These are phyloP conservation scores for Rutstroemia sp. DNA, from an alignment of 2,329 filamentous ascomycete species.

Conservation along the genomic window DNA sequence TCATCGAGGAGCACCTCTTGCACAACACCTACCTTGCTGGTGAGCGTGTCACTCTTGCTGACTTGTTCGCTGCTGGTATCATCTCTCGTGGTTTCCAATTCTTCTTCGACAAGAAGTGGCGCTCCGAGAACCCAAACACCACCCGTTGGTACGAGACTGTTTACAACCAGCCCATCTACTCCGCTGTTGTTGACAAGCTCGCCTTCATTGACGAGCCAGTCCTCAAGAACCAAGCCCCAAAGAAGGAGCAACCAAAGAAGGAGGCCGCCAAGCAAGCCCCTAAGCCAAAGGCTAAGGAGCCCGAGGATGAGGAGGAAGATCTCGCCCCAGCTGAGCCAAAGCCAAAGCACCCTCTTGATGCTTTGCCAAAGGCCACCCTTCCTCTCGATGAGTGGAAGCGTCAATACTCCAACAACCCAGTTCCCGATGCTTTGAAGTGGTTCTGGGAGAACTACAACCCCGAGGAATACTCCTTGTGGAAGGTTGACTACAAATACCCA, in stretches of 20 bases:
- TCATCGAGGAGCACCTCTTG: slow-evolving; percentile 80
- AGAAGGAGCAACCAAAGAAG: slow-evolving; percentile 68
- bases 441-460: slow-evolving; percentile 97
- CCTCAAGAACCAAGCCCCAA: slow-evolving; percentile 62
- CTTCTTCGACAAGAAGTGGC: slow-evolving; percentile 90
- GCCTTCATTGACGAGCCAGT: slow-evolving; percentile 74
- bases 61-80: slow-evolving; percentile 76
- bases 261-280: slow-evolving; percentile 43
- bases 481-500: slow-evolving; percentile 97
- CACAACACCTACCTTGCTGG: slow-evolving; percentile 96
- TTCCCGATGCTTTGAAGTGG: slow-evolving; percentile 79
- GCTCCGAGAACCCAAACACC: slow-evolving; percentile 72
- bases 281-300: slow-evolving; percentile 38
- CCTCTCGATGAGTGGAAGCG: slow-evolving; percentile 97
- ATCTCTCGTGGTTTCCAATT: slow-evolving; percentile 83
- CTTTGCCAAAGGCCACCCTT: slow-evolving; percentile 71
- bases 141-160: slow-evolving; percentile 94
- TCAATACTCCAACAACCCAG: slow-evolving; percentile 95
- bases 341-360: slow-evolving; percentile 92
- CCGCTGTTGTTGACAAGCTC: slow-evolving; percentile 66
- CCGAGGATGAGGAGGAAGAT: slow-evolving; percentile 59
- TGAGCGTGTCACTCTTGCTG: slow-evolving; percentile 94
- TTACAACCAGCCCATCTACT: slow-evolving; percentile 87
- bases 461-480: slow-evolving; percentile 94
- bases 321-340: slow-evolving; percentile 60